Evolutionary conservation across 768 basidiomycete species (phyloP).

Genomic region (Termitomyces sp.): DNA sequence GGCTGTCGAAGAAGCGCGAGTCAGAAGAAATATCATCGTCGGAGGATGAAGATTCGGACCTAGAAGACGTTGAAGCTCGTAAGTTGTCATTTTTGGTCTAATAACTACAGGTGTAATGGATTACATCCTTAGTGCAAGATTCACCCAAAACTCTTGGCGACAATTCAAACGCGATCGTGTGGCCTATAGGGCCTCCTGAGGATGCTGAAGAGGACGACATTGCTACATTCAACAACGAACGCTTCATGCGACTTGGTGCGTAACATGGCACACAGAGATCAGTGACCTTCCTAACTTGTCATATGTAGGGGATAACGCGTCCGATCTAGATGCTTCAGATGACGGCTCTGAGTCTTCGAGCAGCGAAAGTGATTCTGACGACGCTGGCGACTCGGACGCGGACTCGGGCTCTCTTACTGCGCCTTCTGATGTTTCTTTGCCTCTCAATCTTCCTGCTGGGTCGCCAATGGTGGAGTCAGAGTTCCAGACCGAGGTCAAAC

Average conservation of each 20-base stretch:
- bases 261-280: slow-evolving; percentile 18
- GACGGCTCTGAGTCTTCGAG: slow-evolving; percentile 55
- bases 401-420: slow-evolving; percentile 34
- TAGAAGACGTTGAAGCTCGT: slow-evolving; percentile 69
- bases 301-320: slow-evolving; percentile 55
- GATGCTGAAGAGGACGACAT: slow-evolving; percentile 62
- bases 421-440: slow-evolving; percentile 47
- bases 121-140: slow-evolving; percentile 41
- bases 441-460: slow-evolving; percentile 32
- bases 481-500: slow-evolving; percentile 72
- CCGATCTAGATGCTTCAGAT: slow-evolving; percentile 63
- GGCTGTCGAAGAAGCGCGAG: slow-evolving; percentile 57
- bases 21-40: slow-evolving; percentile 28
- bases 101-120: background rate
- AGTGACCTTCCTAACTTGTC: background rate
- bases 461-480: slow-evolving; percentile 54
- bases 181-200: slow-evolving; percentile 66
- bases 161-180: slow-evolving; percentile 74
- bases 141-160: slow-evolving; percentile 52
- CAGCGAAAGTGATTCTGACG: slow-evolving; percentile 41
- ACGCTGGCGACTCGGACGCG: slow-evolving; percentile 33
- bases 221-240: slow-evolving; percentile 59
- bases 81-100: slow-evolving; percentile 19
- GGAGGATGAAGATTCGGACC: slow-evolving; percentile 50
- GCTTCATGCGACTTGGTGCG: slow-evolving; percentile 69